These are phyloP conservation scores for Erodium trifolium DNA, from an alignment of 441 rosid genomes.

Conservation along the genomic window DNA sequence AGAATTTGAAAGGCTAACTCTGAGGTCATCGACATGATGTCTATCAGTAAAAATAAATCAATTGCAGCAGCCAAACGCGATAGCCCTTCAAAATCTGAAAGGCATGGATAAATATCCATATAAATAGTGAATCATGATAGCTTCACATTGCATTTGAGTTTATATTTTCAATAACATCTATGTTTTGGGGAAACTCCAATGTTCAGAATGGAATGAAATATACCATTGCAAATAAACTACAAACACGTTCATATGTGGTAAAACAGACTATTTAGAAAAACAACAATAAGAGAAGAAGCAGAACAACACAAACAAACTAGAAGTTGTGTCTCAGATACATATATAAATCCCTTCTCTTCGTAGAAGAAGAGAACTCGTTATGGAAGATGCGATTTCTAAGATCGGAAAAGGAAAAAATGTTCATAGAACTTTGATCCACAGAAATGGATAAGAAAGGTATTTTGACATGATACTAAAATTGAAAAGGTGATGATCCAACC, in stretches of 20 bases:
- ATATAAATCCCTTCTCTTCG: neutral
- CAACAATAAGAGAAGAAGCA: too few species aligned
- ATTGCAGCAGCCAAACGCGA: constrained; percentile 31
- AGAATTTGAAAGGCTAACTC: constrained; percentile 18
- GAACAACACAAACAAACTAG: neutral
- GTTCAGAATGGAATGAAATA: too few species aligned
- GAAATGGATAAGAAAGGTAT: neutral
- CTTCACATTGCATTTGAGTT: constrained; percentile 22
- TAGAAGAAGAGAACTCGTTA: too few species aligned
- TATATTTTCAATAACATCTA: too few species aligned
- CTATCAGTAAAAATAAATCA: neutral
- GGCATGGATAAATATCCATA: constrained; percentile 10
- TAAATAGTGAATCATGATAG: constrained; percentile 13
- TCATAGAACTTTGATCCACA: too few species aligned
- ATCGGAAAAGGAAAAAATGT: too few species aligned
- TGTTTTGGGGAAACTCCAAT: too few species aligned
- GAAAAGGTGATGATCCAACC: neutral
- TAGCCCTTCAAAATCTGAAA: constrained; percentile 22
- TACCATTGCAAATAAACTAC: too few species aligned
- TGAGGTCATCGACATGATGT: constrained; percentile 24
- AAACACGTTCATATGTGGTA: too few species aligned
- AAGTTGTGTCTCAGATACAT: neutral
- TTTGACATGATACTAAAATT: neutral
- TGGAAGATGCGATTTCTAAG: too few species aligned
- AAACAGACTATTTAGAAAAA: too few species aligned